phyloP scores from a whole-genome alignment of 2,329 filamentous ascomycete species.

The Hymenoscyphus fructigenus region DNA sequence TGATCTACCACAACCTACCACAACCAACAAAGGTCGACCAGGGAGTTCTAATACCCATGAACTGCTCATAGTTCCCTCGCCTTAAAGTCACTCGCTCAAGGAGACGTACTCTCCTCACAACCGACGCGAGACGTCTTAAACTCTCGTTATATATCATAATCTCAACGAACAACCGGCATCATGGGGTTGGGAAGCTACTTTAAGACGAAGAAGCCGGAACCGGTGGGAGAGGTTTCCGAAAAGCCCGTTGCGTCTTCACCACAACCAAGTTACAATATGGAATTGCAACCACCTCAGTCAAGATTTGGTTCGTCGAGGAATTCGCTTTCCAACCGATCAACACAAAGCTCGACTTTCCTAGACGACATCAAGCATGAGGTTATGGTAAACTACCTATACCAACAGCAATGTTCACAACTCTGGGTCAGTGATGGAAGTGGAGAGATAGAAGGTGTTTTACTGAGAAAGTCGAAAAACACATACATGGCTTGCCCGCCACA shows the following conservation, averaged over 20 bases:
- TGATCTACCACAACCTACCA: slow-evolving; percentile 13
- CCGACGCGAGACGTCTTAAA: slow-evolving; percentile 23
- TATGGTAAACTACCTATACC: slow-evolving; percentile 81
- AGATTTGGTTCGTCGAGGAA: slow-evolving; percentile 51
- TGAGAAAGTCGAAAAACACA: slow-evolving; percentile 65
- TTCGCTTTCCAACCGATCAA: slow-evolving; percentile 49
- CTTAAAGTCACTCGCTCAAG: slow-evolving; percentile 32
- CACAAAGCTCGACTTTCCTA: slow-evolving; percentile 54
- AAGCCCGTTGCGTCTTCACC: slow-evolving; percentile 24
- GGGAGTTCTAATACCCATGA: slow-evolving; percentile 23
- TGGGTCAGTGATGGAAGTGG: slow-evolving; percentile 72
- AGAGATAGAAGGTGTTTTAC: slow-evolving; percentile 68
- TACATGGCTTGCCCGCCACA: slow-evolving; percentile 73
- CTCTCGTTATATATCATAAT: slow-evolving; percentile 13
- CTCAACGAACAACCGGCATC: slow-evolving; percentile 28
- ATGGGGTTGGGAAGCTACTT: slow-evolving; percentile 67
- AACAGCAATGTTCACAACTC: slow-evolving; percentile 72
- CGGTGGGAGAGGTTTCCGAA: slow-evolving; percentile 25
- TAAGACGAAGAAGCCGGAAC: slow-evolving; percentile 50
- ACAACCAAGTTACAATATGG: slow-evolving; percentile 43
- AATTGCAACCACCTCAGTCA: slow-evolving; percentile 50
- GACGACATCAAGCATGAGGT: slow-evolving; percentile 79
- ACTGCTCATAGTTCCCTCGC: slow-evolving; percentile 22
- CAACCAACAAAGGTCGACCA: slow-evolving; percentile 12
- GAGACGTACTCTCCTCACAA: slow-evolving; percentile 5